Evolutionary conservation across 768 basidiomycete genomes (phyloP), one percentile per base, ranked within the genome.

Genomic region (Holtermannia corniformis): DNA sequence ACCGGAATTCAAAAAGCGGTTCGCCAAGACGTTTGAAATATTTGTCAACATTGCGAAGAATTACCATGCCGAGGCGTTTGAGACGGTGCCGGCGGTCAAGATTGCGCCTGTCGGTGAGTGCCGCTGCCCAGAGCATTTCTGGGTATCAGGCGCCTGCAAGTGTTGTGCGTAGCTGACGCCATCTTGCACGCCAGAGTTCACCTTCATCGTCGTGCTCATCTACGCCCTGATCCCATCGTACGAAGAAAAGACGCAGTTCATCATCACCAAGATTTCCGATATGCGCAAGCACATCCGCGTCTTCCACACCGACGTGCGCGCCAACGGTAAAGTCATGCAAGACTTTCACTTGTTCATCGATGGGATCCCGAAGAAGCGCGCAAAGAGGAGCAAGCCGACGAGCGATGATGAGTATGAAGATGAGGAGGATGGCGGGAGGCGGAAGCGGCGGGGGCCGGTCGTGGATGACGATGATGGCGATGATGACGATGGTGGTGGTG

Each of bases 81-180:
- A 80, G 54, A 77, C 81, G 23, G 77, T 87, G 40, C 81, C 84
- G 1, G 85, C 85, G 1, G 80, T 83, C 5, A 84, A 87, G 63
- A 85, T 89, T 65, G 80, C 87, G 26, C 88, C 85, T 68, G 81
- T 87, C 41, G 85, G 87, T 87, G 63, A 55, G 77, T 72, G 11
- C 32, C n/a, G 42, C 20, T 42, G 40, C 2, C 12, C 19, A 19
- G 50, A 41, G 45, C 45, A 32, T 3, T 12, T 13, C 0, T 42
- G 26, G 4, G 10, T 10, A 28, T 20, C 0, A 23, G 19, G 4
- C 13, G 5, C 3, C 22, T 23, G 46, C 22, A 37, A 23, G 16
- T 55, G 22, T 24, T 32, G 41, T 21, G 14, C 51, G n/a, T 45
- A 55, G 28, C 49, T 52, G 27, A 47, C 52, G 20, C 57, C 47